Percentiles rank a stretch among this genome's conserved stretches.
phyloP scores from a whole-genome alignment of 2,329 filamentous ascomycete species.

The Diaporthe vexans region DNA sequence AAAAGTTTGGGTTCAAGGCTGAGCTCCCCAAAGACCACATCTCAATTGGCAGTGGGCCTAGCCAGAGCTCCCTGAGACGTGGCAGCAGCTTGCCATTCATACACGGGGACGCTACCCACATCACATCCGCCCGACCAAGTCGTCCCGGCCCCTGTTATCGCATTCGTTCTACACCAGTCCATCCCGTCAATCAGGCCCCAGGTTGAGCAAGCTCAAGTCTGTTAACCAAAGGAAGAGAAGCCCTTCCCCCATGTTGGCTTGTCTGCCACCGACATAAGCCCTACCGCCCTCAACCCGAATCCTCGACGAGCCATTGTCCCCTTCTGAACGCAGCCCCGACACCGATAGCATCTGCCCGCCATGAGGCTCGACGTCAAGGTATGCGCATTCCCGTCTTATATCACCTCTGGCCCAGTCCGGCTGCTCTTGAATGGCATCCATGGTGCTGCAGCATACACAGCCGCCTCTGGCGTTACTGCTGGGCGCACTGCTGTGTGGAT shows the following conservation, averaged over 20 bases:
- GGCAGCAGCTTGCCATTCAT: conserved; percentile 35
- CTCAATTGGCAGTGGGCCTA: conserved; percentile 37
- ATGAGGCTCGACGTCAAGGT: conserved; percentile 49
- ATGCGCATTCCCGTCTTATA: not conserved
- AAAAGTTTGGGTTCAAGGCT: conserved; percentile 16
- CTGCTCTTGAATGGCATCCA: not conserved
- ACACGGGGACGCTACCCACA: conserved; percentile 28
- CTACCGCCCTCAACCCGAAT: conserved; percentile 32
- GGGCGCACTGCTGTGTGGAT: not conserved
- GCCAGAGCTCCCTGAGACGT: conserved; percentile 37
- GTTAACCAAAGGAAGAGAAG: conserved; percentile 11
- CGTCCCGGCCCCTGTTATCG: conserved; percentile 8
- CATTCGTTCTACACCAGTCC: not conserved
- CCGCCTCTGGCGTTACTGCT: not conserved
- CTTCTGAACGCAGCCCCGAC: not conserved
- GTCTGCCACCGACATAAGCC: conserved; percentile 31
- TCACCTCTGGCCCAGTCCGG: not conserved
- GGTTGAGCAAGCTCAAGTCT: not conserved
- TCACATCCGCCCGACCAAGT: conserved; percentile 5
- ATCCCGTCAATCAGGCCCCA: not conserved
- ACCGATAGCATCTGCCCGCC: conserved; percentile 41
- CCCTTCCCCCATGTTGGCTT: conserved; percentile 33
- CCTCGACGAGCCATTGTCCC: conserved; percentile 23
- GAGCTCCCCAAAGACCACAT: conserved; percentile 42
- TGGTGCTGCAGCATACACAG: not conserved